phyloP scores from a whole-genome alignment of 768 basidiomycete species.

The Lactifluus piperatus region DNA sequence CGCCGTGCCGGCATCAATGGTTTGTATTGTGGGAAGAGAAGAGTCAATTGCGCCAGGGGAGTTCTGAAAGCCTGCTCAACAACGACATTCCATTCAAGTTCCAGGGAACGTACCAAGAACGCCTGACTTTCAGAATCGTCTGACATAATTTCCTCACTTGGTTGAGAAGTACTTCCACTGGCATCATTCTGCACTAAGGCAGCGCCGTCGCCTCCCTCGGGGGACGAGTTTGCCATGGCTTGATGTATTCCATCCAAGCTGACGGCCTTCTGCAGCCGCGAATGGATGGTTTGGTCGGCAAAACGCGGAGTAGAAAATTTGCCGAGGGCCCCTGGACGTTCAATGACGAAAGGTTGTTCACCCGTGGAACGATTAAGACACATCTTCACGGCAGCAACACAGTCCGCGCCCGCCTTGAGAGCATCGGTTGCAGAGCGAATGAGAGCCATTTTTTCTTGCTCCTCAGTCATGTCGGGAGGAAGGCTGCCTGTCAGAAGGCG shows the following conservation, averaged over 20 bases:
- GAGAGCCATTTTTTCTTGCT: slow-evolving; percentile 69
- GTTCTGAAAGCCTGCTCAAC: background rate
- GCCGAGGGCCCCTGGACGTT: slow-evolving; percentile 45
- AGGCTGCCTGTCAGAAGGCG: slow-evolving; percentile 57
- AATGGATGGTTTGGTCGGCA: slow-evolving; percentile 29
- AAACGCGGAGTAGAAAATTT: slow-evolving; percentile 39
- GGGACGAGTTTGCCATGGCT: background rate
- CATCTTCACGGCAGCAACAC: slow-evolving; percentile 76
- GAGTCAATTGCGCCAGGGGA: slow-evolving; percentile 35
- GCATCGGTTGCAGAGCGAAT: slow-evolving; percentile 84
- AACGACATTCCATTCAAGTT: background rate
- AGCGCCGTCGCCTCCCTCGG: background rate
- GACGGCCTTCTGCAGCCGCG: slow-evolving; percentile 28
- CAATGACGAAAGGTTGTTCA: slow-evolving; percentile 57
- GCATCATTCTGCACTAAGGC: background rate
- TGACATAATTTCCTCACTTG: background rate
- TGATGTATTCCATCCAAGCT: slow-evolving; percentile 27
- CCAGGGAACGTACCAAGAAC: slow-evolving; percentile 3
- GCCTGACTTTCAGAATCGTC: background rate
- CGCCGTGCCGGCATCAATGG: slow-evolving; percentile 48
- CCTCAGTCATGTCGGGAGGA: slow-evolving; percentile 49
- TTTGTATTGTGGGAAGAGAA: slow-evolving; percentile 38
- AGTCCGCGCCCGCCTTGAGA: slow-evolving; percentile 81
- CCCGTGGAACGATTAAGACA: slow-evolving; percentile 60
- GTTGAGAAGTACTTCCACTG: background rate